Base-by-base conservation (phyloP, 352 stramenopile species). In the Phytophthora colocasiae region DNA sequence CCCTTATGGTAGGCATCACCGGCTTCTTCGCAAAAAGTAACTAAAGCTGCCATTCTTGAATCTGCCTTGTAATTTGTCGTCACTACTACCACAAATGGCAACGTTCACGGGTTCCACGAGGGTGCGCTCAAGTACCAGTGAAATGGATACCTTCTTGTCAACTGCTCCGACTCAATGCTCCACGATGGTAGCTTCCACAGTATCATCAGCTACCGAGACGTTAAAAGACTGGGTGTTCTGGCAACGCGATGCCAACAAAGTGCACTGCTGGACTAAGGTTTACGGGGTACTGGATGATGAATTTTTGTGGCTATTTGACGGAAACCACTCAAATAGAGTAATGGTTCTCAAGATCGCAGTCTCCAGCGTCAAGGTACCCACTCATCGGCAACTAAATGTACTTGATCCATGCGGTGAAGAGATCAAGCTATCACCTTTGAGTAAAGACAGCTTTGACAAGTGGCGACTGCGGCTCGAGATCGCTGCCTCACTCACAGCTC, bases 281-380 rank as follows among this genome's bases (percentile, higher is more conserved):
- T 43, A 43, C 7, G 38, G 38, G 4, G 38, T 43, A 3, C 38
- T 43, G 14, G 38, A 43, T 15, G n/a, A 43, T 19, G 38, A 43
- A 22, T 43, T 43, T 5, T 43, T 43, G 38, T 43, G 38, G 38
- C 14, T 43, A 10, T 43, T 43, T 15, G n/a, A 43, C 9, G 15
- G 15, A 43, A 43, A 43, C 15, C 38, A 43, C n/a, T 22, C 14
- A 22, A n/a, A n/a, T 14, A n/a, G 38, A 43, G n/a, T 10, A 4
- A 43, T 43, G 38, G 38, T 43, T 43, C 38, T 43, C 14, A 43
- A 43, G 14, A 43, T 43, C 38, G 38, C 38, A 19, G 38, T 43
- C n/a, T n/a, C 38, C 15, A 43, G 38, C 4, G 38, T 22, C 38
- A 19, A 43, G 38, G 14, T 22, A 43, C n/a, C 14, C 38, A 10